Base-by-base conservation (phyloP, 148 eudicot genomes). In the Camellia japonica region DNA sequence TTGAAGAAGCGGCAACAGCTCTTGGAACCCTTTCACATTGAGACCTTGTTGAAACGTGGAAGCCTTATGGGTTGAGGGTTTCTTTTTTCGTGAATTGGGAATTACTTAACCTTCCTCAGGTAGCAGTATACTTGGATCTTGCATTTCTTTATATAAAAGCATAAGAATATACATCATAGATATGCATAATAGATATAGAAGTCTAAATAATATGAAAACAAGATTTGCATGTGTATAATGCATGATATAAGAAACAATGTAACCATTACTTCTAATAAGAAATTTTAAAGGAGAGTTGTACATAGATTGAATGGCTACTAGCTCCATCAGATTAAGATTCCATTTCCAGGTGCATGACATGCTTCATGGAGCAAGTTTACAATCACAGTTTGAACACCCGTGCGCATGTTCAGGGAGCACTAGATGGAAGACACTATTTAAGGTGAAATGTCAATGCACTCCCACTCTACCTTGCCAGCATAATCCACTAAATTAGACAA, bases 1-100 rank as follows among this genome's bases (percentile, higher is more conserved):
- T 13, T 9, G 93, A 20, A 74, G 77, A 46, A 84, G 15, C 1
- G 61, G 75, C 30, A 86, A 55, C 41, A 62, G 43, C 55, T 87
- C 89, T 80, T 85, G 89, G n/a, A 83, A 61, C n/a, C 79, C 86
- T 80, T 88, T 85, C 77, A 60, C 60, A 81, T 66, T 85, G 55
- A 82, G 82, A 78, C 79, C 90, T 14, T 86, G 87, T 76, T 82
- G 89, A 72, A 83, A 46, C 72, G 70, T 83, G 58, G 88, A 81
- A 73, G 87, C 70, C 81, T 82, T 83, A 16, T 79, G 84, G 23
- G 55, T 69, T 42, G 76, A 43, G n/a, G 89, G 80, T 77, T 90
- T 91, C 88, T 90, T 92, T 85, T 86, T 91, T 55, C 78, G 84
- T 3, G 88, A 81, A 86, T 89, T 92, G 1, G 80, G 78, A 66